Evolutionary conservation across 1,284 basidiomycete species (phyloP), one percentile per base, ranked within the genome.

Genomic region (Ganoderma boninense): DNA sequence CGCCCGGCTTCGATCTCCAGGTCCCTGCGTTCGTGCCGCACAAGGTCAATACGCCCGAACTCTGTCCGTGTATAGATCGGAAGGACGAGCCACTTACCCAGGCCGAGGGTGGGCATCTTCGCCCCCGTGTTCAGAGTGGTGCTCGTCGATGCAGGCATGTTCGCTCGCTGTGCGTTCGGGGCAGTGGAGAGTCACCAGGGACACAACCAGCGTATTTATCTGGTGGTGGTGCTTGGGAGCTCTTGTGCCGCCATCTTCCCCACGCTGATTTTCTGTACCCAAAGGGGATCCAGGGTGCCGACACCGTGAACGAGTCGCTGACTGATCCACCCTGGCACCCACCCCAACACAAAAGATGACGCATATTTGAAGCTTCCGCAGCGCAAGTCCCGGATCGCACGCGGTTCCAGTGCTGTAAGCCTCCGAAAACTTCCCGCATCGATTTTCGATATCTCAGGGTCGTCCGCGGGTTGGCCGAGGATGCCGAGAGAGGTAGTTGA

Each of bases 121-220:
- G 87, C 88, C 54, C 93, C 92, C 43, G 89, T 94, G 85, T 93
- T 94, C 74, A 95, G 87, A 72, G 85, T 92, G 69, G 91, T 84
- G 62, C 81, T 75, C 67, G 76, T 74, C 2, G 77, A 75, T 7
- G 76, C 76, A 42, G 77, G 76, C 79, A 80, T 79, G n/a, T 7
- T 73, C 23, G 26, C 23, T 62, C 23, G 38, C 20, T 10, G 42
- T 29, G 5, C 49, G 49, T 8, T 54, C 23, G 11, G 49, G 23
- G 13, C 49, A 14, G 49, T 14, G 13, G 23, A 10, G 13, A 54
- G 23, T 26, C 23, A 40, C 11, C 11, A 20, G 59, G 18, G 13
- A 32, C 56, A 57, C 32, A 29, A 16, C 49, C 5, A 23, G 49
- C 13, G 23, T 52, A 52, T 26, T 52, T 52, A 26, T 52, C 32